Conservation (phyloP, 495 filamentous ascomycete species). For the Cetradonia linearis region DNA sequence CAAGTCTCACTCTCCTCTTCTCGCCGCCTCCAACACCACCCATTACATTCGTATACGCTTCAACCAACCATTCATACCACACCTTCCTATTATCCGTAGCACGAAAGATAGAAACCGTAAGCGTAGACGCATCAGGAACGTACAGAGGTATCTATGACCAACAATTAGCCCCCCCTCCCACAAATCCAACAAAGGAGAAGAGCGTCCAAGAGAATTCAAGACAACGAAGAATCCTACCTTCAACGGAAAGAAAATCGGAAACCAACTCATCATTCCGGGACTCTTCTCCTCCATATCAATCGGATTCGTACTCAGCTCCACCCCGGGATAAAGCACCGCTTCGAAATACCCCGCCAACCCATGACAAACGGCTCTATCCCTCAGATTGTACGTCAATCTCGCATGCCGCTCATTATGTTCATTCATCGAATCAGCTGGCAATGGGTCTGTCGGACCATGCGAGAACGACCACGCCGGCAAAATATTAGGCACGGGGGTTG, state of each 20-base stretch:
- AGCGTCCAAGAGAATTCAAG: neutral
- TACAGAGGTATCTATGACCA: constrained; percentile 66
- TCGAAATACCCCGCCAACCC: constrained; percentile 95
- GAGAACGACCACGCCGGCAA: constrained; percentile 27
- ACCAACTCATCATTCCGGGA: constrained; percentile 96
- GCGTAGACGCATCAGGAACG: constrained; percentile 69
- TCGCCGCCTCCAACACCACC: constrained; percentile 22
- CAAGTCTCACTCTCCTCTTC: constrained; percentile 60
- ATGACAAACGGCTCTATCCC: constrained; percentile 72
- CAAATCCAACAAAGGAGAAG: no score
- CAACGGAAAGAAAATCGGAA: constrained; percentile 93
- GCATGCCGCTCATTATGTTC: constrained; percentile 78
- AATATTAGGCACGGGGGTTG: constrained; percentile 28
- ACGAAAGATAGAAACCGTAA: constrained; percentile 88
- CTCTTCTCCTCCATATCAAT: constrained; percentile 88
- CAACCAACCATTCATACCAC: constrained; percentile 98
- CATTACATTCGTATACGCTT: constrained; percentile 37
- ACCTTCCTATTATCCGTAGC: constrained; percentile 91
- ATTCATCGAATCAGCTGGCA: constrained; percentile 22
- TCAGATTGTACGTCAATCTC: constrained; percentile 60
- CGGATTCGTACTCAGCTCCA: constrained; percentile 88
- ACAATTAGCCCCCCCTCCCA: no score
- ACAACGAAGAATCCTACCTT: constrained; percentile 51
- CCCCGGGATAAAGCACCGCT: constrained; percentile 69
- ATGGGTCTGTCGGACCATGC: constrained; percentile 29